These are phyloP conservation scores for Lachancea cidri DNA, from an alignment of 805 yeast species.

Conservation along the genomic window DNA sequence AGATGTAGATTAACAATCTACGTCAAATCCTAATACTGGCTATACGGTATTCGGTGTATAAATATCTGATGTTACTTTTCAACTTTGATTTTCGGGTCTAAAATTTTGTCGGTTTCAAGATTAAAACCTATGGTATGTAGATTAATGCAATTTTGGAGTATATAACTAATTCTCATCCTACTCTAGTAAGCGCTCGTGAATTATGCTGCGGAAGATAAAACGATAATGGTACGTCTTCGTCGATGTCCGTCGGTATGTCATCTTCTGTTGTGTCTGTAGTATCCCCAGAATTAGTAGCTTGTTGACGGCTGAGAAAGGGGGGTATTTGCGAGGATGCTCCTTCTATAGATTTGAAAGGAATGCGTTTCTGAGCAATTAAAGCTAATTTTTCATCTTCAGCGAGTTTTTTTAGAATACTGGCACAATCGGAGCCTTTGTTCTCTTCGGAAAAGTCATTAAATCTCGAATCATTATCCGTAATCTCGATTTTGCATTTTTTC, in stretches of 20 bases:
- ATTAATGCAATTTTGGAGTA: not conserved
- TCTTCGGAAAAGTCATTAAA: not conserved
- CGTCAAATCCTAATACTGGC: not conserved
- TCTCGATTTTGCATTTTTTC: not conserved
- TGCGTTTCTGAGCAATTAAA: not conserved
- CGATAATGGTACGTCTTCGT: slow-evolving; percentile 1
- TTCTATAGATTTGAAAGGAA: not conserved
- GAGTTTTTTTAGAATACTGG: not conserved
- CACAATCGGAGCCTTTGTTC: not conserved
- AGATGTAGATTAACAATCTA: not conserved
- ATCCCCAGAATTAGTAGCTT: not conserved
- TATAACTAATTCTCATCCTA: not conserved
- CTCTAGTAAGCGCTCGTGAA: not conserved
- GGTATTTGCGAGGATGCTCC: not conserved
- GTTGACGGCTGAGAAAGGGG: not conserved
- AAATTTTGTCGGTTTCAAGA: not conserved
- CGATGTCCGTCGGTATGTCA: slow-evolving; percentile 5
- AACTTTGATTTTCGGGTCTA: not conserved
- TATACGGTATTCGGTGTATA: too few relatives aligned
- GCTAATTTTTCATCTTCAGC: not conserved
- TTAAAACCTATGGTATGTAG: not conserved
- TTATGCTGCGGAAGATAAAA: not conserved
- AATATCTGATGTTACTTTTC: too few relatives aligned
- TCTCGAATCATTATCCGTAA: too few relatives aligned
- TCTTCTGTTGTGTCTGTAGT: slow-evolving; percentile 6